Base-by-base conservation (phyloP, 768 basidiomycete genomes). In the Leucosporidium yakuticum region DNA sequence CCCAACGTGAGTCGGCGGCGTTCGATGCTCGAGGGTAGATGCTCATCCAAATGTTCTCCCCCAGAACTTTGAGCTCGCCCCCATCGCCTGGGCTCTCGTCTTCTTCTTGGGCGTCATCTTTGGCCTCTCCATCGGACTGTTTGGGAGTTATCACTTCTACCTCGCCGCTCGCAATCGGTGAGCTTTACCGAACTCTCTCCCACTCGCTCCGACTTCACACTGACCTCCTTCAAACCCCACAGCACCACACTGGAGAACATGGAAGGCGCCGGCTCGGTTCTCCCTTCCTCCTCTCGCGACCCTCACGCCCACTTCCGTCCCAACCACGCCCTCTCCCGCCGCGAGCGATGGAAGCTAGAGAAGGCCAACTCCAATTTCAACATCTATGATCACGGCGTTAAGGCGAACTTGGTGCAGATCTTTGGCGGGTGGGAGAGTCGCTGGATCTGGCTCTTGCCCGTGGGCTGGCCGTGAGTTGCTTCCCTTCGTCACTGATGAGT, bases 141-240 rank as follows among this genome's bases (percentile, higher is more conserved):
- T 71, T 39, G 70, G 63, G 11, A 20, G 59, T 50, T 71, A 71
- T 53, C 70, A 71, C 49, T 36, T 71, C 4, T 71, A 68, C 48
- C 57, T 71, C 21, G 70, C 64, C 1, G 48, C 60, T n/a, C 63
- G 32, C 29, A 71, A 71, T 53, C 63, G 67, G 70, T 68, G 39
- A 8, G 11, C 31, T 17, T 12, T 27, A 29, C 27, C 9, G 54
- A n/a, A n/a, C n/a, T n/a, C n/a, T n/a, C n/a, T n/a, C n/a, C n/a
- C n/a, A n/a, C n/a, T n/a, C 14, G 47, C 12, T 48, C 47, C 14
- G 47, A 48, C 12, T n/a, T n/a, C 50, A 9, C 54, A 7, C n/a
- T 31, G 14, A 44, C 12, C 2, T 27, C 31, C 20, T 0, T 15
- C 3, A 0, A 5, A 14, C 47, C 2, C 17, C 34, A 4, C 50